Evolutionary conservation across 345 rosid species (phyloP).

Genomic region (Eutrema heterophyllum): DNA sequence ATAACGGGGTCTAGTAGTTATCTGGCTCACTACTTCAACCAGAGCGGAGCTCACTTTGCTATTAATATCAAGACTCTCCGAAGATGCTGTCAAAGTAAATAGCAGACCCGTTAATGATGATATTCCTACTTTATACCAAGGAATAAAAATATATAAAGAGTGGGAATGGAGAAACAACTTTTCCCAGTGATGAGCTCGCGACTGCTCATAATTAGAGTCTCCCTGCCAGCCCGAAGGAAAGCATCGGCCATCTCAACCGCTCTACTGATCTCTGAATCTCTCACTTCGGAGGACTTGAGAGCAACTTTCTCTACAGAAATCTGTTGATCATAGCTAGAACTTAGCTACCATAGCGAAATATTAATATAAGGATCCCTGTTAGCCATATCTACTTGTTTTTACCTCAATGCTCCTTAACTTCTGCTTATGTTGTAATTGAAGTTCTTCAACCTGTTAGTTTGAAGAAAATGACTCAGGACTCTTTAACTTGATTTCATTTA

Average conservation of each 20-base stretch:
- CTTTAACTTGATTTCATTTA: not conserved
- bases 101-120: conserved; percentile 9
- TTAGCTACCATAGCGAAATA: conserved; percentile 8
- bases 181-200: conserved; percentile 87
- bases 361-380: not conserved
- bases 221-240: conserved; percentile 56
- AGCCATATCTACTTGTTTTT: conserved; percentile 10
- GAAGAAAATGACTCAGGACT: not conserved
- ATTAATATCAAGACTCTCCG: conserved; percentile 91
- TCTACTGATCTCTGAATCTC: conserved; percentile 73
- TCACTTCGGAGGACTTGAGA: conserved; percentile 57
- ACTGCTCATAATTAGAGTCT: conserved; percentile 88
- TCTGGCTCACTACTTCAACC: conserved; percentile 80
- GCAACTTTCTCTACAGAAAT: conserved; percentile 87
- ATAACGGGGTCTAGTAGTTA: conserved; percentile 82
- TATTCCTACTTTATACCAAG: not conserved
- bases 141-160: not conserved
- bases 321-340: conserved; percentile 36
- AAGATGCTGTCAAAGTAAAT: conserved; percentile 53
- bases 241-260: conserved; percentile 70
- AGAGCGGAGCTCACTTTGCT: conserved; percentile 95
- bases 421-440: conserved; percentile 57
- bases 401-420: conserved; percentile 76
- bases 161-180: conserved; percentile 40
- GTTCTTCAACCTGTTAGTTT: conserved; percentile 73